Percentiles rank a stretch among this genome's conserved stretches.
Evolutionary conservation across 2,329 filamentous ascomycete genomes (phyloP).

Genomic region (Fusarium floridanum): DNA sequence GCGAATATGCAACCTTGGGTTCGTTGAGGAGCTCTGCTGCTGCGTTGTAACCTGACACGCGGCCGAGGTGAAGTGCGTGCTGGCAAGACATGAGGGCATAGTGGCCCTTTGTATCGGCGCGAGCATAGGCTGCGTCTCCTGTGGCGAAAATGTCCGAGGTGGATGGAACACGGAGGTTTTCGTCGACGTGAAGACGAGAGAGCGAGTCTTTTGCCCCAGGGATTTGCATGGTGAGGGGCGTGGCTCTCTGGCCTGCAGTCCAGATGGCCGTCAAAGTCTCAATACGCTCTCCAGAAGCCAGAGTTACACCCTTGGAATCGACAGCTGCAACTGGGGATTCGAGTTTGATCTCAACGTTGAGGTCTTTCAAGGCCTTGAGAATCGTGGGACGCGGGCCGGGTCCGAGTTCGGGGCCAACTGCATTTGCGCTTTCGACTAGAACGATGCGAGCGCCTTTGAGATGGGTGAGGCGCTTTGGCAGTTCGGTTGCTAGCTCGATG

Average conservation of each 20-base stretch:
- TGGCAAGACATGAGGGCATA: slow-evolving; percentile 55
- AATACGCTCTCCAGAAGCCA: slow-evolving; percentile 50
- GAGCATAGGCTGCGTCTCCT: slow-evolving; percentile 51
- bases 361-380: slow-evolving; percentile 43
- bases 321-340: slow-evolving; percentile 44
- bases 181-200: slow-evolving; percentile 12
- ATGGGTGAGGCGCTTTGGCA: slow-evolving; percentile 44
- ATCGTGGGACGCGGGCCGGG: slow-evolving; percentile 51
- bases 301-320: slow-evolving; percentile 41
- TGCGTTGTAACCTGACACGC: slow-evolving; percentile 51
- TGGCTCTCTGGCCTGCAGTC: slow-evolving; percentile 53
- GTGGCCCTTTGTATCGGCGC: slow-evolving; percentile 44
- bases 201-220: slow-evolving; percentile 43
- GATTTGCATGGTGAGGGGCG: slow-evolving; percentile 51
- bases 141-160: slow-evolving; percentile 33
- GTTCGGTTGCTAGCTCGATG: slow-evolving; percentile 48
- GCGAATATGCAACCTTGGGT: slow-evolving; percentile 44
- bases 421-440: slow-evolving; percentile 46
- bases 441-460: slow-evolving; percentile 31
- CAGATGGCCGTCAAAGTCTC: slow-evolving; percentile 51
- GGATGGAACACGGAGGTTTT: slow-evolving; percentile 9
- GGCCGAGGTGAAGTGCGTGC: slow-evolving; percentile 53
- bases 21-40: slow-evolving; percentile 50
- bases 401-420: slow-evolving; percentile 52
- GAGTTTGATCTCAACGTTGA: slow-evolving; percentile 50